Conservation (phyloP, 2,329 filamentous ascomycete genomes). For the Epichloe hybrida region DNA sequence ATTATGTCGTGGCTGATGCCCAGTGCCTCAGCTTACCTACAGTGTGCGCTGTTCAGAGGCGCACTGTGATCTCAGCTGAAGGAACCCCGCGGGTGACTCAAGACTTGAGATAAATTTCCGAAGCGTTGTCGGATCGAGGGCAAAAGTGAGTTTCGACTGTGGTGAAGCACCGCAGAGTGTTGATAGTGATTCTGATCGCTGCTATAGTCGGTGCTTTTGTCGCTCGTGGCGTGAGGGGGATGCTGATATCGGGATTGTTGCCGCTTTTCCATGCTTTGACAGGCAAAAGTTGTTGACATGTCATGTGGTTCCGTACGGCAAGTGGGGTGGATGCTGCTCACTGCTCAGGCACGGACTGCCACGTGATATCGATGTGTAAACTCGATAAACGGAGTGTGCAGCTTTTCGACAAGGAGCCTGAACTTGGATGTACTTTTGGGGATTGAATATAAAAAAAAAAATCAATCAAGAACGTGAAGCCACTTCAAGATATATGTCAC, state of each 20-base stretch:
- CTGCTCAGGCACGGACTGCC: not conserved
- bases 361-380: conserved; percentile 3
- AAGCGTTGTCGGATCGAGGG: not conserved
- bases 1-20: not conserved
- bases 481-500: not conserved
- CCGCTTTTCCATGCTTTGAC: not conserved
- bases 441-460: not conserved
- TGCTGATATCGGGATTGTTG: not conserved
- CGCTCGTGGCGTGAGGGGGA: not conserved
- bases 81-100: conserved; percentile 3
- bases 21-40: not conserved
- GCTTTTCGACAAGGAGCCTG: not conserved
- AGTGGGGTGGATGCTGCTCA: conserved; percentile 1
- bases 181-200: not conserved
- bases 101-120: not conserved
- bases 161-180: not conserved
- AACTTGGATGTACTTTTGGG: not conserved
- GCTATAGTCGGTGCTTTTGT: not conserved
- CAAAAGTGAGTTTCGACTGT: not conserved
- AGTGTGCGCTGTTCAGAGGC: not conserved
- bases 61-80: not conserved
- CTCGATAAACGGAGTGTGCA: not conserved
- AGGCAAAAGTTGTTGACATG: conserved; percentile 1
- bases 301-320: conserved; percentile 1
- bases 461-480: not conserved